A percentile compares a stretch with the other conserved stretches of the same genome.
phyloP scores from a whole-genome alignment of 2,329 filamentous ascomycete genomes.

The Pseudocercospora cruenta region DNA sequence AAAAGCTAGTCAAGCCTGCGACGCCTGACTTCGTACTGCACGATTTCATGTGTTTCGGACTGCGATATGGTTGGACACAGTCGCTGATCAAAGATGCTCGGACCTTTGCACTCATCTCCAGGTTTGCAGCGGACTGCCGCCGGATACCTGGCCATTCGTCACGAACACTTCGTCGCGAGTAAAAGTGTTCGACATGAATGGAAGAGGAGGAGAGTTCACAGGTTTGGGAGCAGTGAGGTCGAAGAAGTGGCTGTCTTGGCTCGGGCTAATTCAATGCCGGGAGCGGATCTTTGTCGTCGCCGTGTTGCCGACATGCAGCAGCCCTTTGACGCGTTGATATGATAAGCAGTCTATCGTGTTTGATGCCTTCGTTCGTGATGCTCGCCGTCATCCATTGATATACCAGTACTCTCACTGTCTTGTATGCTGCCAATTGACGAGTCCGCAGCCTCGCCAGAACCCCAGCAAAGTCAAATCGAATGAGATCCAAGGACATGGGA shows the following conservation, averaged over 20 bases:
- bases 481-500: conserved; percentile 7
- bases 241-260: background rate
- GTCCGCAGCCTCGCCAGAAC: background rate
- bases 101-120: no score
- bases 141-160: no score
- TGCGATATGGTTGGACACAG: no score
- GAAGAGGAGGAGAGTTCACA: no score
- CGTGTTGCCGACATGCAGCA: conserved; percentile 1
- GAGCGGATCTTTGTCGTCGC: background rate
- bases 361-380: background rate
- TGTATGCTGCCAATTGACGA: background rate
- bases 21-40: no score
- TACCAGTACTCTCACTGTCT: background rate
- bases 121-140: no score
- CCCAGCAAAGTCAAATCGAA: background rate
- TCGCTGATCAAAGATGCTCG: no score
- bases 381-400: background rate
- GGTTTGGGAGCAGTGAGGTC: no score
- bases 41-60: no score
- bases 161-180: no score
- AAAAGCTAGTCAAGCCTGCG: no score
- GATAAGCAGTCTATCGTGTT: conserved; percentile 13
- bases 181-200: no score
- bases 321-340: conserved; percentile 18
- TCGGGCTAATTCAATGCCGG: conserved; percentile 12